Base-by-base conservation (phyloP, 441 rosid species). In the Dalechampia spathulata region DNA sequence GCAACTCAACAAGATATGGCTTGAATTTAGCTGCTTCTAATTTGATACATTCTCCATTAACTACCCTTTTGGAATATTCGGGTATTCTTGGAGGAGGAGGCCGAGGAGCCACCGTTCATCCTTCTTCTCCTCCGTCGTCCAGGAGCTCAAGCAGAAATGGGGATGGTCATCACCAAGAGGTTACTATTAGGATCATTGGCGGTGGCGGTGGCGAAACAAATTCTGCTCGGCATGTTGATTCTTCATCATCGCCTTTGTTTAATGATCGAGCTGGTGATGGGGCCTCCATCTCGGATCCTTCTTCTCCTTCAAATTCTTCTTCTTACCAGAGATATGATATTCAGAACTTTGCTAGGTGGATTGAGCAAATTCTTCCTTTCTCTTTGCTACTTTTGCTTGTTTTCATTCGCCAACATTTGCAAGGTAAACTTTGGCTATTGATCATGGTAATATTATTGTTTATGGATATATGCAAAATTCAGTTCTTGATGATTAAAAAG, bases 41-140 rank as follows among this genome's bases (percentile, higher is more conserved):
- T 72, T 77, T 86, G 52, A 75, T 86, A 69, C 88, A 78, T 63
- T 83, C 97, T 27, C 97, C 97, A 0, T 68, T 89, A 8, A 78
- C 93, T 2, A 75, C 95, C 34, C 79, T 89, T 55, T 61, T 86
- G 41, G 93, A 89, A 76, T 86, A 80, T 53, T 84, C 93, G 0
- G 97, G 97, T 46, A 71, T 89, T 51, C 66, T 89, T 39, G 79
- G 90, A 46, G 60, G 84, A 9, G 57, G 49, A 5, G 55, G 42
- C 11, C 41, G 82, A 80, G 19, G 19, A 23, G 16, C 37, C 2
- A 50, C 55, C 30, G 4, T 17, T 56, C 62, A 55, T 46, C 30
- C 16, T 46, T 16, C 47, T 26, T 19, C 55, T 52, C 22, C 85
- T 77, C 19, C 72, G 7, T 11, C 39, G 8, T 27, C 48, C 3